These are phyloP conservation scores for Scytalidium sp. DNA, from an alignment of 2,329 filamentous ascomycete species.

Conservation along the genomic window DNA sequence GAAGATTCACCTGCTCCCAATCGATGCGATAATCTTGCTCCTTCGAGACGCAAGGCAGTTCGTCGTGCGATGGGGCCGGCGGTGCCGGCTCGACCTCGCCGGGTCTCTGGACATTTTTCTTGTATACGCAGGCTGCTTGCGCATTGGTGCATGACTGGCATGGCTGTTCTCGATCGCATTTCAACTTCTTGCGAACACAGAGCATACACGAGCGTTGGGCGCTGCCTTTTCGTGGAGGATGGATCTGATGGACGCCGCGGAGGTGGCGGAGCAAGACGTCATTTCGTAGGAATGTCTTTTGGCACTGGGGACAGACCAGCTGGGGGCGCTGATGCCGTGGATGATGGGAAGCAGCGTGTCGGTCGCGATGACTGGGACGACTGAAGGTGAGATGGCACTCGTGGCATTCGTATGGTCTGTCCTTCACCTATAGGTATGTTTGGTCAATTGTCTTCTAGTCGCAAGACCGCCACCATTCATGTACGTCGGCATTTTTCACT, in stretches of 20 bases:
- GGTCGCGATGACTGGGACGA: conserved; percentile 24
- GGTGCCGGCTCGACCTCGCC: neutral
- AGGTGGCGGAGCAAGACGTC: conserved; percentile 28
- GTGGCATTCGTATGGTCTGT: conserved; percentile 10
- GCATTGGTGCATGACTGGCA: neutral
- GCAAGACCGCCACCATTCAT: neutral
- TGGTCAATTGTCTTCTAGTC: neutral
- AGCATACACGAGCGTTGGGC: conserved; percentile 25
- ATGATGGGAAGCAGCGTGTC: conserved; percentile 25
- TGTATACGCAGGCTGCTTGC: neutral
- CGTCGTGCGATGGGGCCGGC: neutral
- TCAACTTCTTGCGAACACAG: conserved; percentile 18
- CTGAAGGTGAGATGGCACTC: conserved; percentile 21
- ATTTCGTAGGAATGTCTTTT: conserved; percentile 18
- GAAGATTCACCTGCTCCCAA: neutral
- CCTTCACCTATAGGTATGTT: neutral
- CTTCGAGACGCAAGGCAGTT: neutral
- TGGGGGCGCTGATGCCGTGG: conserved; percentile 17
- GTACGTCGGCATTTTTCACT: neutral
- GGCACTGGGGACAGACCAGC: conserved; percentile 19
- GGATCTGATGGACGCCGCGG: conserved; percentile 19
- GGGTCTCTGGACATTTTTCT: neutral
- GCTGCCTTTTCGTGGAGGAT: conserved; percentile 11
- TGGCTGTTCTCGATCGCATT: neutral
- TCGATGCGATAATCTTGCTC: neutral